Evolutionary conservation across 176 grass and related monocot genomes (phyloP), one percentile per base, ranked within the genome.

Genomic region (Typha latifolia): DNA sequence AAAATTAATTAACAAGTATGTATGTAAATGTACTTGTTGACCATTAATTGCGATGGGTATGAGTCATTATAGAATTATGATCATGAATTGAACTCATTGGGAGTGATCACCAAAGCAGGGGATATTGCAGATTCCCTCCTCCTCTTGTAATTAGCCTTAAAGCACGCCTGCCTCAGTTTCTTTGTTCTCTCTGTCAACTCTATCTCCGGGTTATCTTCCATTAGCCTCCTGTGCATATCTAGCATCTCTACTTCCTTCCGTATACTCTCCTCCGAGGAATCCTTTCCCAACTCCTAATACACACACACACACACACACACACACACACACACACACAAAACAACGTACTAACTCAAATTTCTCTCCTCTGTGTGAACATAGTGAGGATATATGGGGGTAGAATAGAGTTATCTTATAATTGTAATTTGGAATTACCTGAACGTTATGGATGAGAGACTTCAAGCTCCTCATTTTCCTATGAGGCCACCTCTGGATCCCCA

Each of bases 381-480:
- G 27, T 29, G 27, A 29, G 27, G 27, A 29, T 29, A 29, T 3
- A 0, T 29, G 27, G 27, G 27, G 51, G 18, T 16, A 18, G 51
- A 55, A 3, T 16, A 55, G 14, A 7, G 51, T 55, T 18, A 7
- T 55, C 4, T 55, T 18, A 52, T 7, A n/a, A 63, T 52, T 7
- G 3, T 20, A 66, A 50, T 13, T 20, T 34, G 47, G 15, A n/a
- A 13, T 3, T 63, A 77, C 94, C 94, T 97, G 83, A 69, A 87
- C 81, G 72, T 93, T 93, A 51, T 61, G 24, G 63, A 93, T 87
- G 68, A 99, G 89, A 24, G 83, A 79, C 61, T 48, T 87, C 63
- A 99, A 78, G 83, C 94, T 99, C 69, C 90, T 99, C 80, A 99
- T 90, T 76, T 99, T 99, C 19, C 94, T 73, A 69, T 99, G 89